phyloP scores from a whole-genome alignment of 768 basidiomycete species.

The Tulasnella sp. region DNA sequence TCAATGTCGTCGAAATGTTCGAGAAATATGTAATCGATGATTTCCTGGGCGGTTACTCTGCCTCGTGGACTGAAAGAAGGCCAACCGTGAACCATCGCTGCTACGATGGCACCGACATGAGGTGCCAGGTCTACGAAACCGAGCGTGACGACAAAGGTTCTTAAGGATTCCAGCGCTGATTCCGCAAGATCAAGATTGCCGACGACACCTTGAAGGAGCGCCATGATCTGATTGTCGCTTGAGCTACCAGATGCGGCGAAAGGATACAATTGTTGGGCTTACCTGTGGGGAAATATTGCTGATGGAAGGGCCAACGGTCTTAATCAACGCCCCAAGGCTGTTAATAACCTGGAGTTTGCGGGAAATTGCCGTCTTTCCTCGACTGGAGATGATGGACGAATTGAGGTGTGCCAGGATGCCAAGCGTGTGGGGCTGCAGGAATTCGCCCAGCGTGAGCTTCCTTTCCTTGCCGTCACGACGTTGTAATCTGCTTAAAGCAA shows the following conservation, averaged over 20 bases:
- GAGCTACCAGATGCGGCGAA: not conserved
- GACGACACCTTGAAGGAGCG: constrained; percentile 88
- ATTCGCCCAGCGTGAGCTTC: constrained; percentile 37
- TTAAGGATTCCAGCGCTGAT: constrained; percentile 74
- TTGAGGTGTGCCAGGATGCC: constrained; percentile 80
- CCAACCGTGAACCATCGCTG: constrained; percentile 78
- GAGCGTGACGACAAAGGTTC: constrained; percentile 62
- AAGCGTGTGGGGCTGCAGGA: constrained; percentile 70
- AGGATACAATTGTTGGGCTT: constrained; percentile 23
- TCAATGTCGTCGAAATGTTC: constrained; percentile 50
- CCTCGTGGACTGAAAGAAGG: constrained; percentile 46
- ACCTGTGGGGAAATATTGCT: constrained; percentile 83
- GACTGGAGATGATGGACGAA: constrained; percentile 76
- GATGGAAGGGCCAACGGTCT: constrained; percentile 60
- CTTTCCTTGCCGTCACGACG: constrained; percentile 27
- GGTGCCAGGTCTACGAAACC: constrained; percentile 64
- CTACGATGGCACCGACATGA: constrained; percentile 79
- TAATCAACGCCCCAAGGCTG: constrained; percentile 66
- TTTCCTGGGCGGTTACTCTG: constrained; percentile 46
- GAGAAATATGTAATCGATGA: constrained; percentile 62
- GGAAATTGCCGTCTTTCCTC: constrained; percentile 60
- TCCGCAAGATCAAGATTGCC: constrained; percentile 63
- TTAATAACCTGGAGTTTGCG: constrained; percentile 72
- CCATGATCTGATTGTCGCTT: constrained; percentile 65
- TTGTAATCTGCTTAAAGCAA: constrained; percentile 42